Conservation (phyloP, 2,329 filamentous ascomycete species). For the Calonectria fujianensis region DNA sequence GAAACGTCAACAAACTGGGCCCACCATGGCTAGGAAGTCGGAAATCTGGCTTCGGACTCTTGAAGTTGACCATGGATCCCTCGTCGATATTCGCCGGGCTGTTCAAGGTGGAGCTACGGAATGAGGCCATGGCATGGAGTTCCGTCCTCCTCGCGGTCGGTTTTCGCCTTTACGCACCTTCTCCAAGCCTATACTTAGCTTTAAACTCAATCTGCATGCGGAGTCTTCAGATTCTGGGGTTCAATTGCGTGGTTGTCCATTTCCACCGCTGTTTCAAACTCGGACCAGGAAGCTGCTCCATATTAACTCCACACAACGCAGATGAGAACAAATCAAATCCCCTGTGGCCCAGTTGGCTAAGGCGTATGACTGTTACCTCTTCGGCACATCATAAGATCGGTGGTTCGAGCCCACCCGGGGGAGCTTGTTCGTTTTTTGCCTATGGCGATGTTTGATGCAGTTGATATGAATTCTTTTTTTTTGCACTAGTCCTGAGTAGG, state of each 20-base stretch:
- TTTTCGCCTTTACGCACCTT: not conserved
- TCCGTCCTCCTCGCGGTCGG: not conserved
- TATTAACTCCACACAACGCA: not conserved
- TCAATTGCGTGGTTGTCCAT: not conserved
- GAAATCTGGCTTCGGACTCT: not conserved
- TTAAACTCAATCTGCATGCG: not conserved
- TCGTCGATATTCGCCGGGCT: not conserved
- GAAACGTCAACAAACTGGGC: not conserved
- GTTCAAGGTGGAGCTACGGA: not conserved
- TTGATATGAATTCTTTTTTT: not conserved
- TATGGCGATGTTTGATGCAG: not conserved
- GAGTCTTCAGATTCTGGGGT: not conserved
- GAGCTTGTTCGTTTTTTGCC: not conserved
- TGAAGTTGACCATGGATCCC: not conserved
- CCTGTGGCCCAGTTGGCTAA: constrained; percentile 5
- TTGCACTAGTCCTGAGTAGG: not conserved
- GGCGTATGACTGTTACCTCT: not conserved
- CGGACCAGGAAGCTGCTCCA: not conserved
- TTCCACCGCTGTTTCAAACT: not conserved
- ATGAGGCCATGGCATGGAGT: not conserved
- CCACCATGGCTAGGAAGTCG: not conserved
- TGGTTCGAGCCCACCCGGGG: constrained; percentile 4
- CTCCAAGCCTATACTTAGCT: not conserved
- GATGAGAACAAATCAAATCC: not conserved
- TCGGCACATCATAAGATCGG: constrained; percentile 1